Evolutionary conservation across 352 stramenopile species (phyloP).

Genomic region (Phytophthora europaea): DNA sequence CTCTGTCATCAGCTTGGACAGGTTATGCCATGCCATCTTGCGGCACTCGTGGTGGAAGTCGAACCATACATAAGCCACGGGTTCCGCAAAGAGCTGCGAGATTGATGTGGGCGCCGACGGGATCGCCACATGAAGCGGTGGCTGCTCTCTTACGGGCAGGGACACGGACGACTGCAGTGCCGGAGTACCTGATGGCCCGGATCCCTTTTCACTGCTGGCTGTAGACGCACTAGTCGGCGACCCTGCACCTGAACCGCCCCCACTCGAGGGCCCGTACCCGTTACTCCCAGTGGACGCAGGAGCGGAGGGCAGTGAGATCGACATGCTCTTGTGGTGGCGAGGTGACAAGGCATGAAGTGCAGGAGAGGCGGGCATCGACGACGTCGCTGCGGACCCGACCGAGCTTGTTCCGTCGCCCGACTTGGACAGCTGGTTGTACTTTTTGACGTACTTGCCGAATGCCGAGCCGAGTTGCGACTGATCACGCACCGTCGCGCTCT

Average conservation of each 20-base stretch:
- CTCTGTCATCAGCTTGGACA: slow-evolving; percentile 91
- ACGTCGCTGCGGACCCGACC: slow-evolving; percentile 24
- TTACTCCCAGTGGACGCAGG: slow-evolving; percentile 31
- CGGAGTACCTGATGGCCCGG: slow-evolving; percentile 14
- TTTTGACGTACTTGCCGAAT: slow-evolving; percentile 92
- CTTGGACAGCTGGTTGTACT: slow-evolving; percentile 82
- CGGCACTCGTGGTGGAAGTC: slow-evolving; percentile 98
- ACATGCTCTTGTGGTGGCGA: slow-evolving; percentile 47
- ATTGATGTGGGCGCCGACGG: slow-evolving; percentile 57
- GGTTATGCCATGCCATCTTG: slow-evolving; percentile 94
- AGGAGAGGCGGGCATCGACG: slow-evolving; percentile 30
- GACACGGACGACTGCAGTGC: slow-evolving; percentile 37
- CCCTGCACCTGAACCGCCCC: slow-evolving; percentile 30
- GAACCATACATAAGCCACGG: slow-evolving; percentile 93
- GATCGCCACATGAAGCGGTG: slow-evolving; percentile 35
- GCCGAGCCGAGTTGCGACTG: slow-evolving; percentile 92
- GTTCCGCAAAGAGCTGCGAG: slow-evolving; percentile 72
- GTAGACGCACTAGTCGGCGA: slow-evolving; percentile 47
- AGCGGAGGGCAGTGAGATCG: slow-evolving; percentile 24
- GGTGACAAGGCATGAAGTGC: slow-evolving; percentile 47
- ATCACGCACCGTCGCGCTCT: slow-evolving; percentile 79
- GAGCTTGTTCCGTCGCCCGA: slow-evolving; percentile 56
- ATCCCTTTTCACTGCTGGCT: slow-evolving; percentile 39
- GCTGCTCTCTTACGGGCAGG: slow-evolving; percentile 25
- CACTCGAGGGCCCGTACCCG: slow-evolving; percentile 20